phyloP scores from a whole-genome alignment of 129 eudicot species.

The Calendula officinalis region DNA sequence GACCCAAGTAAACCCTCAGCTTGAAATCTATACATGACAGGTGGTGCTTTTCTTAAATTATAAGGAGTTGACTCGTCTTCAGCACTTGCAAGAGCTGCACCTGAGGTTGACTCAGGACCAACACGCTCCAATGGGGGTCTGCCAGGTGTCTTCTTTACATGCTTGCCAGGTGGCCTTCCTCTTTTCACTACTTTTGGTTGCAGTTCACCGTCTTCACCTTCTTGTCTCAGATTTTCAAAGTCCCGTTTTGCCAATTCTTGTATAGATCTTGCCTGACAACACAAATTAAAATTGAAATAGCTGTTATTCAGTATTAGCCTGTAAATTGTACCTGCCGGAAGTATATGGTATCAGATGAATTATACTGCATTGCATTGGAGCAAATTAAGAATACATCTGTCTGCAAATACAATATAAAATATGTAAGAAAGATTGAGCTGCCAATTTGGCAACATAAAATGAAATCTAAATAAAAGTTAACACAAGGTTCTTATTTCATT shows the following conservation, averaged over 20 bases:
- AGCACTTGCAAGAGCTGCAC: constrained; percentile 64
- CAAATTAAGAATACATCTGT: constrained; percentile 78
- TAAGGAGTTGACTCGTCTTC: constrained; percentile 74
- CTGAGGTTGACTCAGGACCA: constrained; percentile 61
- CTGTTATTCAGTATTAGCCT: not conserved
- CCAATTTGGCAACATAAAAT: too few species aligned
- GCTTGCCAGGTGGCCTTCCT: constrained; percentile 85
- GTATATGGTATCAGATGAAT: constrained; percentile 70
- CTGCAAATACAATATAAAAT: constrained; percentile 44
- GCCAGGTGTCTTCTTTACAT: constrained; percentile 56
- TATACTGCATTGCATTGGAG: constrained; percentile 92
- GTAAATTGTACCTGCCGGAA: constrained; percentile 64
- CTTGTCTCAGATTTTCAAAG: constrained; percentile 74
- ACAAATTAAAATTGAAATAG: not conserved
- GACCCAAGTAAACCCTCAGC: constrained; percentile 50
- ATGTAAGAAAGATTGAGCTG: too few species aligned
- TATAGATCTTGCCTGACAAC: constrained; percentile 69
- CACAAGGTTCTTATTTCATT: too few species aligned
- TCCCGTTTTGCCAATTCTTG: constrained; percentile 89
- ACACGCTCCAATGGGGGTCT: constrained; percentile 64
- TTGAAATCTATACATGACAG: constrained; percentile 40
- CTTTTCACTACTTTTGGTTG: constrained; percentile 81
- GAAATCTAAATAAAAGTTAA: too few species aligned
- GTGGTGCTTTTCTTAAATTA: constrained; percentile 58
- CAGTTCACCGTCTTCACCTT: constrained; percentile 71